Evolutionary conservation across 2,329 filamentous ascomycete species (phyloP), one percentile per base, ranked within the genome.

Genomic region (Alternaria viburni): DNA sequence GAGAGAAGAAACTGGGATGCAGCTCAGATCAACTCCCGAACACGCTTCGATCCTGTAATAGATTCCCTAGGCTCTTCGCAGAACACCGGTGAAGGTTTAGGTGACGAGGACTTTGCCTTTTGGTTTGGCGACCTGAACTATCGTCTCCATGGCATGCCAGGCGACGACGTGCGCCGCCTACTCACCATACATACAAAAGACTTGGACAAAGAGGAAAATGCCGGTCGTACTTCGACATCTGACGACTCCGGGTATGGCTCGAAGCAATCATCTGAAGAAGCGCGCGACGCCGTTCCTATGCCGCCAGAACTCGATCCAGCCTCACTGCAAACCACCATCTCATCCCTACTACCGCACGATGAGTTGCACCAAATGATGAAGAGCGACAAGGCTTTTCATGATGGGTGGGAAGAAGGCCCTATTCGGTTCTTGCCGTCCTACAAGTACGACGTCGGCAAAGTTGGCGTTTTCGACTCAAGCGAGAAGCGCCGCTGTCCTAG

Each of bases 71-170:
- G 91, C 6, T 82, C 87, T 2, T 85, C 89, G 3, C 83, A 86
- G 61, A 80, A 76, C 3, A 77, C 80, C 41, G 88, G 90, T n/a
- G 88, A 90, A 21, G 87, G 84, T 36, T 90, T 99, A 67, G 94
- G 93, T 1, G 92, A 96, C 43, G 95, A 97, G 69, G 96, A 99
- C 75, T 93, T 97, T 81, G 89, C 90, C 0, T 97, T 99, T 74
- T 98, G 95, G 93, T 92, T 97, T 74, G 96, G 96, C 7, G 96
- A 99, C 78, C 85, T 99, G 45, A 99, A 99, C 77, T 99, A 97
- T 76, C 89, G 96, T 30, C 85, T 99, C 1, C 93, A 96, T 54
- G 92, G 91, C 47, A 87, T 98, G 52, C 92, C 95, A 0, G 94
- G 93, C 1, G 91, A 96, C 41, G 96, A 99, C 77, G 96, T 99